Percentiles rank a stretch among this genome's conserved stretches.
These are phyloP conservation scores for Coemansia biformis DNA, from an alignment of 192 early-diverging fungal species.

Conservation along the genomic window DNA sequence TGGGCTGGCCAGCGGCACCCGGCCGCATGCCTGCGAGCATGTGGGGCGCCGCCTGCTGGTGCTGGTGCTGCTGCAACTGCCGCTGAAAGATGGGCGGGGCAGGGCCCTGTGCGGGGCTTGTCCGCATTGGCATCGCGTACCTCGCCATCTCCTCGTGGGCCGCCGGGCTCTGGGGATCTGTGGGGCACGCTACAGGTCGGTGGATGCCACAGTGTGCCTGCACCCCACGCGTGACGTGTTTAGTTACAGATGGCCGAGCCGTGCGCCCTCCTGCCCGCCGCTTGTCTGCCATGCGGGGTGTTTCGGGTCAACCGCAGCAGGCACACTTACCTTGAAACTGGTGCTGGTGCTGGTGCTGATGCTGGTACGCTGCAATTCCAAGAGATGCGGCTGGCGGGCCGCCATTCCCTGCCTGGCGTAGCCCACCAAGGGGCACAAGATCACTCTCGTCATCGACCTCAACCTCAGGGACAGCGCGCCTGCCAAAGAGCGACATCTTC, in stretches of 20 bases:
- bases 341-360: constrained; percentile 7
- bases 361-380: constrained; percentile 5
- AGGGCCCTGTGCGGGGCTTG: neutral
- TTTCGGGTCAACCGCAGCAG: too few relatives aligned
- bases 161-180: neutral
- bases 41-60: constrained; percentile 2
- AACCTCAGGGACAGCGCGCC: neutral
- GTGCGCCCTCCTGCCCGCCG: too few relatives aligned
- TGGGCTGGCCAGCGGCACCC: neutral
- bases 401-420: constrained; percentile 13
- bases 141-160: neutral
- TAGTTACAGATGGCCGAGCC: too few relatives aligned
- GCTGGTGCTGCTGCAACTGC: neutral
- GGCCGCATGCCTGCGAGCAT: neutral
- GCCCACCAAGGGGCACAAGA: constrained; percentile 30
- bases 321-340: neutral
- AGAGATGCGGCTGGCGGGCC: too few relatives aligned
- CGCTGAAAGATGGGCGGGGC: neutral
- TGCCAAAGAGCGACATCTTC: constrained; percentile 16
- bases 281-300: too few relatives aligned
- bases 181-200: neutral
- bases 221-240: too few relatives aligned
- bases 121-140: constrained; percentile 3
- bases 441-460: constrained; percentile 32
- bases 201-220: neutral